Evolutionary conservation across 1,139 yeast species (phyloP).

Genomic region (Diutina pseudorugosa): DNA sequence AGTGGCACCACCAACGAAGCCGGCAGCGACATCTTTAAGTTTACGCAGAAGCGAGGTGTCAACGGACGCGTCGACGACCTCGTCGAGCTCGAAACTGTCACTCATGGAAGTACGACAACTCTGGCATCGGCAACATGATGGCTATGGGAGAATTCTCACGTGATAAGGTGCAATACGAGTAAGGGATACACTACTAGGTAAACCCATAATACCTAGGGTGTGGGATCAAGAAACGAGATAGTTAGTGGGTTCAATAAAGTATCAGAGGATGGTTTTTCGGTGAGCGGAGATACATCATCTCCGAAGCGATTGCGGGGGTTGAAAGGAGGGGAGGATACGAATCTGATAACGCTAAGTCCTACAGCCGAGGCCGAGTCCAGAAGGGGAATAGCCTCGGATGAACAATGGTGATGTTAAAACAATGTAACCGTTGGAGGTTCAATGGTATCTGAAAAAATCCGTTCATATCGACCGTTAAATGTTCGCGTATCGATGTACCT

Average conservation of each 20-base stretch:
- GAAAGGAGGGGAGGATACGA: not conserved
- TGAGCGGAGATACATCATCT: not conserved
- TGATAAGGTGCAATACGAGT: not conserved
- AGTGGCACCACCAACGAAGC: slow-evolving; percentile 44
- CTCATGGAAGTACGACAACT: not conserved
- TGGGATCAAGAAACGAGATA: not conserved
- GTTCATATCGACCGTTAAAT: no score
- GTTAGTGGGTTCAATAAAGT: no score
- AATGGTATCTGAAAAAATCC: no score
- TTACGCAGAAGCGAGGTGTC: slow-evolving; percentile 46
- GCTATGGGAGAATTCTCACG: not conserved
- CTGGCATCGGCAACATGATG: not conserved
- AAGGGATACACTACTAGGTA: not conserved
- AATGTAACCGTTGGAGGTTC: no score
- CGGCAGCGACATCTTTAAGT: slow-evolving; percentile 46
- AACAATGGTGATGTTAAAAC: no score
- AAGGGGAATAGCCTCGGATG: no score
- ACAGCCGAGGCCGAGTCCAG: no score
- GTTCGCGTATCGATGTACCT: no score
- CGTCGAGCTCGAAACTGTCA: slow-evolving; percentile 1
- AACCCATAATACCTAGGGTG: no score
- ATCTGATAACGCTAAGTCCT: not conserved
- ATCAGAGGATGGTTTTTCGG: no score
- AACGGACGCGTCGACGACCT: slow-evolving; percentile 10
- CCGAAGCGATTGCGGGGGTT: not conserved